Evolutionary conservation across 805 yeast species (phyloP).

Genomic region (Hanseniaspora clermontiae): DNA sequence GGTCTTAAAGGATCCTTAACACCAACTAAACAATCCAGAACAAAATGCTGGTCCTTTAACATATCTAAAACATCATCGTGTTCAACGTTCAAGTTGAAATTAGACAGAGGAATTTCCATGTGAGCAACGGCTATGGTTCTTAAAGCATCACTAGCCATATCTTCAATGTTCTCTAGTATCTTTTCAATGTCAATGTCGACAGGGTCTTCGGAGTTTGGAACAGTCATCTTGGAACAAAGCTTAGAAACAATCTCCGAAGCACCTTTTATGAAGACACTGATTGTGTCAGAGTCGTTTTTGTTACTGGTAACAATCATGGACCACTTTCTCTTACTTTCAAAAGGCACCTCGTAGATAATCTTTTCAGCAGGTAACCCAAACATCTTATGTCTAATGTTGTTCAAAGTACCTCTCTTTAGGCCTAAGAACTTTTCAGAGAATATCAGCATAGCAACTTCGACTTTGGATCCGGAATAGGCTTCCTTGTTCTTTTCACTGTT

Average conservation of each 20-base stretch:
- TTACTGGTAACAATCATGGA: constrained; percentile 60
- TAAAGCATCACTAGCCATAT: constrained; percentile 64
- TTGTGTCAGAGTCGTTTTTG: constrained; percentile 28
- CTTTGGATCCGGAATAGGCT: constrained; percentile 78
- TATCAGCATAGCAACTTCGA: constrained; percentile 76
- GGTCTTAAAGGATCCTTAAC: constrained; percentile 87
- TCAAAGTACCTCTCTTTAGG: constrained; percentile 34
- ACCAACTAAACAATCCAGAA: constrained; percentile 69
- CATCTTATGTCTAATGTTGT: constrained; percentile 31
- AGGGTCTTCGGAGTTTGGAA: constrained; percentile 25
- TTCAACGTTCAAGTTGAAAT: not conserved
- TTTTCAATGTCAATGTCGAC: constrained; percentile 13
- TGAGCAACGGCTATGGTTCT: constrained; percentile 86
- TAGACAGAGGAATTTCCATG: constrained; percentile 38
- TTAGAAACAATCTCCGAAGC: constrained; percentile 81
- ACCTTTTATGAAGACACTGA: constrained; percentile 68
- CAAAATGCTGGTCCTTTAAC: constrained; percentile 22
- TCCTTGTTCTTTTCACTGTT: constrained; percentile 29
- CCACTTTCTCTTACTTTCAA: constrained; percentile 88
- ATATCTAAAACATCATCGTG: constrained; percentile 1
- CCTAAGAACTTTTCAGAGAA: constrained; percentile 50
- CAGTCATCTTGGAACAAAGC: constrained; percentile 36
- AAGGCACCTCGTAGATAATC: constrained; percentile 67
- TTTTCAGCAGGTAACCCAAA: constrained; percentile 25
- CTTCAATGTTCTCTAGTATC: constrained; percentile 32